Conservation (phyloP, 805 yeast genomes). For the Wickerhamiella sorbophila region DNA sequence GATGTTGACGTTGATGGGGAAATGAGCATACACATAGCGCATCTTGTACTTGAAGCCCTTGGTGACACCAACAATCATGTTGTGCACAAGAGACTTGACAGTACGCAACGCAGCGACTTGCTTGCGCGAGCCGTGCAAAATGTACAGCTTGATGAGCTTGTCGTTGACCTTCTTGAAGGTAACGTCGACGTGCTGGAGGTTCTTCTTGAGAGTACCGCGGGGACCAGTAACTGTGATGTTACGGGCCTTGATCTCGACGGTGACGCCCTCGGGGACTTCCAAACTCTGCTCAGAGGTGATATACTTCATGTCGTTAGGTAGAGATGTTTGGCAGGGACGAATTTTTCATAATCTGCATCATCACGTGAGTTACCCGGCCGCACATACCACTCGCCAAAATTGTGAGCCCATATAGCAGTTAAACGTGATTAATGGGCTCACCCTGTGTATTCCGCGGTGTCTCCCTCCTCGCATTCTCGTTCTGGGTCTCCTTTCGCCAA, state of each 20-base stretch:
- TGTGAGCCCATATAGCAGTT: too few species aligned
- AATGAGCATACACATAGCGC: constrained; percentile 99
- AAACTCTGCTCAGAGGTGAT: constrained; percentile 74
- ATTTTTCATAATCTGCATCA: neutral
- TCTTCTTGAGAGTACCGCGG: constrained; percentile 87
- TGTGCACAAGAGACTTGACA: constrained; percentile 85
- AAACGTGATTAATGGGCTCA: too few species aligned
- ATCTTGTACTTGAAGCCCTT: constrained; percentile 98
- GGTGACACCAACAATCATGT: constrained; percentile 97
- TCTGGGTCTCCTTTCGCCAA: too few species aligned
- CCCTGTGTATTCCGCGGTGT: too few species aligned
- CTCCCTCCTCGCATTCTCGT: too few species aligned
- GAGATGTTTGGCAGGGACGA: neutral
- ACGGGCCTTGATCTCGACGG: constrained; percentile 86
- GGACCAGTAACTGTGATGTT: constrained; percentile 85
- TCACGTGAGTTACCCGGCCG: neutral
- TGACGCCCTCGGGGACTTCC: constrained; percentile 85
- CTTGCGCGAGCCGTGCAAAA: constrained; percentile 98
- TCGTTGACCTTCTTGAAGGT: constrained; percentile 66
- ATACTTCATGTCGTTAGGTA: constrained; percentile 45
- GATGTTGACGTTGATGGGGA: constrained; percentile 98
- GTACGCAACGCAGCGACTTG: constrained; percentile 99
- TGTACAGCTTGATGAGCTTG: constrained; percentile 71
- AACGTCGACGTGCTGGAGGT: constrained; percentile 88
- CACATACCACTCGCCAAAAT: too few species aligned